These are phyloP conservation scores for Melampsora abietis-canadensis DNA, from an alignment of 1,284 basidiomycete genomes.

Conservation along the genomic window DNA sequence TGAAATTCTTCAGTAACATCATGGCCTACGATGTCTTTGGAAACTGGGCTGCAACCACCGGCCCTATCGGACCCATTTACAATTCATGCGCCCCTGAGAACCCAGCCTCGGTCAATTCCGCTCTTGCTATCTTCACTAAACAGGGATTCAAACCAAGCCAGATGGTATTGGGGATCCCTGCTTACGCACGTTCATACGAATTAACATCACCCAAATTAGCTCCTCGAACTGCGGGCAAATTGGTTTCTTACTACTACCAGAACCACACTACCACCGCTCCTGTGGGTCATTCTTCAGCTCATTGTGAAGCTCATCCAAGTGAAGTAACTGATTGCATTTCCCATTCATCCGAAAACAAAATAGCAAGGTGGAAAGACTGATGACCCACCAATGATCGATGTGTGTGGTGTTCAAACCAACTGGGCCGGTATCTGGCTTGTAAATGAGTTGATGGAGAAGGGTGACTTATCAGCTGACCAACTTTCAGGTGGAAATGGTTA, in stretches of 20 bases:
- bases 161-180: conserved; percentile 28
- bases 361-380: conserved; percentile 35
- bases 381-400: conserved; percentile 24
- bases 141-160: conserved; percentile 35
- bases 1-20: conserved; percentile 5
- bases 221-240: background rate
- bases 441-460: conserved; percentile 17
- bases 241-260: conserved; percentile 20
- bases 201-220: background rate
- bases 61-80: conserved; percentile 7
- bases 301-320: background rate
- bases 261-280: conserved; percentile 28
- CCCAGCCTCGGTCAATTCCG: conserved; percentile 10
- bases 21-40: conserved; percentile 43
- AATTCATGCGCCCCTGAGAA: conserved; percentile 18
- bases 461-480: conserved; percentile 28
- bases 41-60: conserved; percentile 25
- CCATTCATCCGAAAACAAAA: no score
- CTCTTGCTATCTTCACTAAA: background rate
- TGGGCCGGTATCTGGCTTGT: conserved; percentile 31
- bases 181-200: conserved; percentile 31
- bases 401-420: conserved; percentile 13
- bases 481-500: conserved; percentile 27
- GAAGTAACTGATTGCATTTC: background rate
- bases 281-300: background rate